A percentile compares a stretch with the other conserved stretches of the same genome.
Evolutionary conservation across 2,329 filamentous ascomycete species (phyloP).

Genomic region (Alternaria postmessia): DNA sequence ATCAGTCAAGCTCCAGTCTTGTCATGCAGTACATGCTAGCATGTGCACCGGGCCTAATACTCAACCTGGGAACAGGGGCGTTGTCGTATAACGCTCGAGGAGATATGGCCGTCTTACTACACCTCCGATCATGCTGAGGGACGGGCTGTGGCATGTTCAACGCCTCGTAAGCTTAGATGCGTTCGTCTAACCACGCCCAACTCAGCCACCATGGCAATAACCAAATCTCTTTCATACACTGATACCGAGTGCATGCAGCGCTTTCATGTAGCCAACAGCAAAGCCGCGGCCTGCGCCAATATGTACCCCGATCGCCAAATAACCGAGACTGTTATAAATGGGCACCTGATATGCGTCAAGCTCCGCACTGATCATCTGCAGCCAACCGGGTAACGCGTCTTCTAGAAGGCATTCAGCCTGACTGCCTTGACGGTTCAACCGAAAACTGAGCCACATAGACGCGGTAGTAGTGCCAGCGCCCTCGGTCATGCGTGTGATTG

Average conservation of each 20-base stretch:
- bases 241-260: background rate
- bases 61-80: slow-evolving; percentile 8
- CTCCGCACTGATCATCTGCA: slow-evolving; percentile 34
- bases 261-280: slow-evolving; percentile 43
- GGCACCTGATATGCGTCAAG: slow-evolving; percentile 40
- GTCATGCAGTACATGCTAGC: slow-evolving; percentile 34
- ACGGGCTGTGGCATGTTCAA: slow-evolving; percentile 38
- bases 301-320: slow-evolving; percentile 42
- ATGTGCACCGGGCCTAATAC: slow-evolving; percentile 12
- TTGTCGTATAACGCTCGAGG: slow-evolving; percentile 7
- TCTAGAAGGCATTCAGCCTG: slow-evolving; percentile 38
- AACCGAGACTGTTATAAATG: slow-evolving; percentile 45
- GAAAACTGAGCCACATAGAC: slow-evolving; percentile 20
- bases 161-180: slow-evolving; percentile 16
- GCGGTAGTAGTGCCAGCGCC: background rate
- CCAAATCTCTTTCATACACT: background rate
- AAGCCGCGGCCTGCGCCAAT: slow-evolving; percentile 21
- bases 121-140: slow-evolving; percentile 35
- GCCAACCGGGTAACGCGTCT: slow-evolving; percentile 32
- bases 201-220: background rate
- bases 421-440: slow-evolving; percentile 22
- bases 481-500: slow-evolving; percentile 6
- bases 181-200: background rate
- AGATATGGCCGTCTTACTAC: slow-evolving; percentile 3
- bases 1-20: slow-evolving; percentile 31